A percentile compares a stretch with the other conserved stretches of the same genome.
phyloP scores from a whole-genome alignment of 1,284 basidiomycete genomes.

The Heterobasidion irregulare region DNA sequence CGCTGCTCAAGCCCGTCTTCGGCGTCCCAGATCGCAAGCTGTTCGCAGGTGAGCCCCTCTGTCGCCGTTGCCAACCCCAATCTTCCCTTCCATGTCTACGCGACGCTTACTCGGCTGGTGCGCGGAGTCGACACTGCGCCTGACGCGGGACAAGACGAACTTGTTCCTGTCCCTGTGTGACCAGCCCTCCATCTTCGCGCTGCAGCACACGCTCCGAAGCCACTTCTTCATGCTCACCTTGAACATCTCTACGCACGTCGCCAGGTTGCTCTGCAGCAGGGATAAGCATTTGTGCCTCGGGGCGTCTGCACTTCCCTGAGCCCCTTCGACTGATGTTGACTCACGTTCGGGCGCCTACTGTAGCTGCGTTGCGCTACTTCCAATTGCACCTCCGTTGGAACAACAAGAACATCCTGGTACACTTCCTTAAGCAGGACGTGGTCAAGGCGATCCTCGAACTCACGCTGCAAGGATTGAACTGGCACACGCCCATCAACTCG shows the following conservation, averaged over 20 bases:
- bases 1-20: conserved; percentile 73
- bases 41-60: conserved; percentile 40
- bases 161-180: no score
- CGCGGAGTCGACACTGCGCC: no score
- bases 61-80: background rate
- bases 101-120: conserved; percentile 19
- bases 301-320: conserved; percentile 18
- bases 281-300: conserved; percentile 91
- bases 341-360: conserved; percentile 4
- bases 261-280: conserved; percentile 70
- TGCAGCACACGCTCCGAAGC: conserved; percentile 85
- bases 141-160: no score
- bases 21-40: conserved; percentile 73
- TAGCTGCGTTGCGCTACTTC: conserved; percentile 89
- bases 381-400: conserved; percentile 78
- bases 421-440: conserved; percentile 82
- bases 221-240: conserved; percentile 87
- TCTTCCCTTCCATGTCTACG: background rate
- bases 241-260: conserved; percentile 65
- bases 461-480: no score
- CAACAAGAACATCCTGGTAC: conserved; percentile 81
- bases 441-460: no score
- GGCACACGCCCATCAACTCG: no score
- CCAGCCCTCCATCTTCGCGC: conserved; percentile 81
- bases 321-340: background rate